Evolutionary conservation across 306 rosid species (phyloP).

Genomic region (Vigna mungo): DNA sequence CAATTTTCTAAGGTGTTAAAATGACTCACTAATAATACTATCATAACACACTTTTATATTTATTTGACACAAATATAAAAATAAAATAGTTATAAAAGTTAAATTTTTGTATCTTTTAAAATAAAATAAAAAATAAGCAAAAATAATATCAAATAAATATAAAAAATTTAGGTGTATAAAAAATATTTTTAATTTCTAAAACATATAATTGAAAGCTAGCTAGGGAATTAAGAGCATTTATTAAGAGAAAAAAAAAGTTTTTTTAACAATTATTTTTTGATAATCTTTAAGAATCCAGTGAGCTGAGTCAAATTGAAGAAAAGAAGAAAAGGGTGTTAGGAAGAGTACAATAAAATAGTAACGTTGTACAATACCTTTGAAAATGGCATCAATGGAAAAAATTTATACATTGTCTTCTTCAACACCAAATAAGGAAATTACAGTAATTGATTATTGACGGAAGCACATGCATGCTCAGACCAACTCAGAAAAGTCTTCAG

Average conservation of each 20-base stretch:
- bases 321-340: background rate
- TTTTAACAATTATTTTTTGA: too few species aligned
- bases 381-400: background rate
- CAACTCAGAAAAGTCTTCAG: background rate
- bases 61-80: too few species aligned
- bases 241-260: too few species aligned
- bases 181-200: too few species aligned
- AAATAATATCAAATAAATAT: too few species aligned
- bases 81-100: too few species aligned
- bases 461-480: conserved; percentile 29
- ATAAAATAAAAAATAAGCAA: too few species aligned
- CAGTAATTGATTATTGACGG: conserved; percentile 3
- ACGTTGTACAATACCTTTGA: background rate
- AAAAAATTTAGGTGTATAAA: too few species aligned
- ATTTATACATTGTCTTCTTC: background rate
- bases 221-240: background rate
- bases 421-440: background rate
- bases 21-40: too few species aligned
- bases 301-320: conserved; percentile 8
- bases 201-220: background rate
- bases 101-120: too few species aligned
- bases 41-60: too few species aligned
- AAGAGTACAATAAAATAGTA: background rate
- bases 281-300: conserved; percentile 8
- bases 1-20: background rate